Conservation (phyloP, 192 early-diverging fungal genomes). For the Bifiguratus adelaidae region DNA sequence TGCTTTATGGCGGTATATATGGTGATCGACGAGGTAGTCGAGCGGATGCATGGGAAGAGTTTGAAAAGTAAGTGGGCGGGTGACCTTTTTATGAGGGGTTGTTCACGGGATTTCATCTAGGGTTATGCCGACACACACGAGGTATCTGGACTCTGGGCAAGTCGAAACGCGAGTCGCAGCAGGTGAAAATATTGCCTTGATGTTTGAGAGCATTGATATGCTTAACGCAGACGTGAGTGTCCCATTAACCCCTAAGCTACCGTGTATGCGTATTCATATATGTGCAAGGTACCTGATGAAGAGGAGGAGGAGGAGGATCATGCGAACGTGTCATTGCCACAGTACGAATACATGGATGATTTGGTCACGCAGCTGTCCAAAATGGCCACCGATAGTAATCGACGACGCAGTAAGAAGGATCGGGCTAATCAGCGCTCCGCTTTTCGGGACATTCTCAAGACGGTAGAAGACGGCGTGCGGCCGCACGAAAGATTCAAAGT, state of each 20-base stretch:
- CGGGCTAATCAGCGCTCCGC: constrained; percentile 41
- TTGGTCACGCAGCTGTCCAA: constrained; percentile 39
- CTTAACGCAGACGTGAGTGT: constrained; percentile 1
- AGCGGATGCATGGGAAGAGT: constrained; percentile 19
- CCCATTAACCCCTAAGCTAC: no score
- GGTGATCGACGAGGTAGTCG: constrained; percentile 8
- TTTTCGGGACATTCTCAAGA: constrained; percentile 53
- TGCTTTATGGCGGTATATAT: constrained; percentile 11
- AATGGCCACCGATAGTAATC: constrained; percentile 44
- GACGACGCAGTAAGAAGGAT: constrained; percentile 44
- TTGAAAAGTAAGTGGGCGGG: constrained; percentile 15
- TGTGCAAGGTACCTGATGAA: no score
- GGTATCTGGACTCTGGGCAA: constrained; percentile 37
- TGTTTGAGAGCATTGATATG: constrained; percentile 44
- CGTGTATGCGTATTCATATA: no score
- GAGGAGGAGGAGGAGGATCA: constrained; percentile 32
- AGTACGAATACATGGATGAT: constrained; percentile 47
- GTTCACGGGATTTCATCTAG: neutral
- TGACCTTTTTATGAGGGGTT: neutral
- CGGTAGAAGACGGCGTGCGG: constrained; percentile 38
- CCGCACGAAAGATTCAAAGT: constrained; percentile 43
- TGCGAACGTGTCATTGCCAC: constrained; percentile 18
- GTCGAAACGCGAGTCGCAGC: constrained; percentile 56
- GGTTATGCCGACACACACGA: constrained; percentile 35
- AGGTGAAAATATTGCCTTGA: constrained; percentile 64